Evolutionary conservation across 73 alveolate genomes (phyloP), one percentile per base, ranked within the genome.

Genomic region (Paramecium bursaria): DNA sequence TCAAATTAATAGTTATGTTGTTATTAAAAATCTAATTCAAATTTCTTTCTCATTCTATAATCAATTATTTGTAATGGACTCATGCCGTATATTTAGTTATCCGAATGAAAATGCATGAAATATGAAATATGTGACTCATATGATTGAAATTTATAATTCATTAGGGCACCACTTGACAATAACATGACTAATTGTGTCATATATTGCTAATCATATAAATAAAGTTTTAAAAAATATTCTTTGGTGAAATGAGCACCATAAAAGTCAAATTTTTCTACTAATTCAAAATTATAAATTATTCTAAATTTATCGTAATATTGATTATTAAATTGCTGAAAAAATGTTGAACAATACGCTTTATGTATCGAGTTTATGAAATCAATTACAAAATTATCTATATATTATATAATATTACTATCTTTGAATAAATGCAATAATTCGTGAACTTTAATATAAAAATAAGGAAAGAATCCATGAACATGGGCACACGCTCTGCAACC

Each of bases 381-480:
- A 17, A 31, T 33, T 9, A 55, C 21, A 33, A 60, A 60, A 11
- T 26, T 19, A 60, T 26, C 30, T 60, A 60, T 30, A 60, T 21
- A 60, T 27, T 46, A 60, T 0, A 0, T n/a, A 19, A 30, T 29
- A 2, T 51, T 54, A 50, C 30, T 44, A 19, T 15, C 21, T 75
- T 39, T 30, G 11, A 75, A 75, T 13, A 50, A 50, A 50, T 75
- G 88, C 14, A 19, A 46, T 29, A 75, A 33, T 50, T 52, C 74
- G 21, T 75, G 77, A 4, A 61, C 77, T 75, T 75, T 75, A 2
- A 75, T 52, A 17, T 75, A 75, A 51, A 75, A 75, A 76, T 75
- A 75, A 14, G 88, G 88, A 29, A 75, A 75, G 50, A 21, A 75
- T 15, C 54, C 74, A 51, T 75, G 88, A 51, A 75, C 88, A 75